Conservation (phyloP, 2,329 filamentous ascomycete species). For the Akanthomyces muscarius region DNA sequence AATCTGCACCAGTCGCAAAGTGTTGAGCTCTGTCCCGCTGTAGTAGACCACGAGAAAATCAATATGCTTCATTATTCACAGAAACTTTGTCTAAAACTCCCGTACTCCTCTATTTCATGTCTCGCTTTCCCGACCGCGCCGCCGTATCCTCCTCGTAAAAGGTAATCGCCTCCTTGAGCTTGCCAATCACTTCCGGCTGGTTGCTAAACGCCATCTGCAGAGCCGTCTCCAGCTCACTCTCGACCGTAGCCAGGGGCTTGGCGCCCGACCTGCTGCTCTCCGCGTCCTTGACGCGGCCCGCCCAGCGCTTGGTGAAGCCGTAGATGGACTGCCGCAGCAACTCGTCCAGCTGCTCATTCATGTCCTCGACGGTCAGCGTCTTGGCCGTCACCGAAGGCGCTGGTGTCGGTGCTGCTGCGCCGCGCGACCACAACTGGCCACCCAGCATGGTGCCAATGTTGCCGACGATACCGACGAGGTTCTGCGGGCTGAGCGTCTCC, state of each 20-base stretch:
- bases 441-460: constrained; percentile 54
- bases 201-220: constrained; percentile 56
- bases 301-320: constrained; percentile 59
- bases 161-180: constrained; percentile 58
- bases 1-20: too few relatives aligned
- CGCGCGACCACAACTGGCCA: constrained; percentile 47
- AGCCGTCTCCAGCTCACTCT: constrained; percentile 53
- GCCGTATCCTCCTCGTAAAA: constrained; percentile 50
- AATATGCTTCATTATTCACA: background rate
- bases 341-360: constrained; percentile 62
- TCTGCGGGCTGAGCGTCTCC: constrained; percentile 57
- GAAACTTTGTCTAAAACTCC: background rate
- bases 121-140: constrained; percentile 24
- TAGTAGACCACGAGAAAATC: background rate
- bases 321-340: constrained; percentile 59
- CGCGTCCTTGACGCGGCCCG: constrained; percentile 47
- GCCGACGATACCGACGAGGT: constrained; percentile 56
- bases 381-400: constrained; percentile 33
- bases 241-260: constrained; percentile 49
- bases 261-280: constrained; percentile 44
- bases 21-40: background rate
- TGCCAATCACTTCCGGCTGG: constrained; percentile 55
- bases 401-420: constrained; percentile 5
- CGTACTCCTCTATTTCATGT: background rate
- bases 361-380: constrained; percentile 49